Conservation (phyloP, 768 basidiomycete species). For the Mycena albidolilacea region DNA sequence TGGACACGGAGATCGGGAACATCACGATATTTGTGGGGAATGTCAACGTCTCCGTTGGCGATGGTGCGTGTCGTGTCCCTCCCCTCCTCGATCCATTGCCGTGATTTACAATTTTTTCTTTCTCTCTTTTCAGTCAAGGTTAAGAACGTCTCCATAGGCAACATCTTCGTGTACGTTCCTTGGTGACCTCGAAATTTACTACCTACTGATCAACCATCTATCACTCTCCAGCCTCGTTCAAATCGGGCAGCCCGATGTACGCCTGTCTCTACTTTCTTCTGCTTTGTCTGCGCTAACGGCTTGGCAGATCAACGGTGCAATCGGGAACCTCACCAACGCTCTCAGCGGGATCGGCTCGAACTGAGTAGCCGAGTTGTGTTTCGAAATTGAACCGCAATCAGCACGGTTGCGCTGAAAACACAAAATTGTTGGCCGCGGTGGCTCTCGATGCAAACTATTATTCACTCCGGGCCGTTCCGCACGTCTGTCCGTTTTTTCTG, state of each 20-base stretch:
- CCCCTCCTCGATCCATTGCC: background rate
- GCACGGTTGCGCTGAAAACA: too few species aligned
- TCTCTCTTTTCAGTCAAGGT: constrained; percentile 31
- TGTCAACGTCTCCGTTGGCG: constrained; percentile 38
- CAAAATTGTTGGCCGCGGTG: too few species aligned
- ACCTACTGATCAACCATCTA: background rate
- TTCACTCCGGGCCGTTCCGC: too few species aligned
- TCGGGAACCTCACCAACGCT: constrained; percentile 22
- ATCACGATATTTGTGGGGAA: constrained; percentile 40
- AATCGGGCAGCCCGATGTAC: constrained; percentile 40
- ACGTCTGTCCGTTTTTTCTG: too few species aligned
- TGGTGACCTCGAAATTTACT: background rate
- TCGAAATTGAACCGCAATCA: too few species aligned
- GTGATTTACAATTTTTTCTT: background rate
- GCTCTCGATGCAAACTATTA: too few species aligned
- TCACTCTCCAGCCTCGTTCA: constrained; percentile 29
- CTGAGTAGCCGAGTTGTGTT: background rate
- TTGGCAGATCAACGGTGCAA: constrained; percentile 20
- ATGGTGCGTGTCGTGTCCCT: constrained; percentile 21
- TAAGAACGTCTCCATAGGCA: constrained; percentile 36
- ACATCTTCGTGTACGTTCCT: constrained; percentile 34
- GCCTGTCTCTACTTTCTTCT: background rate
- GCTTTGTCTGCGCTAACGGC: background rate
- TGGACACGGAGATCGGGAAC: constrained; percentile 40
- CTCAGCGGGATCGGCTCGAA: constrained; percentile 1